Evolutionary conservation across 2,329 filamentous ascomycete genomes (phyloP).

Genomic region (Talaromyces funiculosus): DNA sequence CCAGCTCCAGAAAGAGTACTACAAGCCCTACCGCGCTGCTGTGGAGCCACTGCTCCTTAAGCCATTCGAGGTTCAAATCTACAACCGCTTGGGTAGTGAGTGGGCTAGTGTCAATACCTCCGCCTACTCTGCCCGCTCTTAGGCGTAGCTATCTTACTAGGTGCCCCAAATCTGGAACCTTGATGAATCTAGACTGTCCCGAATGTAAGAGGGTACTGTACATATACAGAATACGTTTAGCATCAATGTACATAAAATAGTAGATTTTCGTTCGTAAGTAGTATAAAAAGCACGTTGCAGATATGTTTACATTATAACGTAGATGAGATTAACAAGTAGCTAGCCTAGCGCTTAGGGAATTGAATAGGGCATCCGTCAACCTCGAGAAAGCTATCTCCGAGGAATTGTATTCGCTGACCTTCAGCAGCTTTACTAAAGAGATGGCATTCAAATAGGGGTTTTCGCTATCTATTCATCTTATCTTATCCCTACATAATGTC

Average conservation of each 20-base stretch:
- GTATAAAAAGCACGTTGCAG: background rate
- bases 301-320: background rate
- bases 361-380: background rate
- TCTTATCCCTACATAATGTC: background rate
- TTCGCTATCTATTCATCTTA: background rate
- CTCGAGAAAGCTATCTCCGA: background rate
- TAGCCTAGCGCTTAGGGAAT: background rate
- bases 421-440: background rate
- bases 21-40: background rate
- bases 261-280: background rate
- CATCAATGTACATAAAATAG: background rate
- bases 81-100: background rate
- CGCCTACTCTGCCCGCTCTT: background rate
- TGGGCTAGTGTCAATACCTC: background rate
- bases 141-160: background rate
- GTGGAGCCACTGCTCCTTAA: background rate
- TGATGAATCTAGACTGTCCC: background rate
- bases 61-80: background rate
- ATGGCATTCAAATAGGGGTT: background rate
- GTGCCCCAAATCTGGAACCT: background rate
- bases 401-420: background rate
- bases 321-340: background rate
- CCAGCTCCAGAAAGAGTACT: background rate
- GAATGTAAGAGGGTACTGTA: background rate
- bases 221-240: background rate